Conservation (phyloP, 345 rosid genomes). For the Capsella bursapastoris region DNA sequence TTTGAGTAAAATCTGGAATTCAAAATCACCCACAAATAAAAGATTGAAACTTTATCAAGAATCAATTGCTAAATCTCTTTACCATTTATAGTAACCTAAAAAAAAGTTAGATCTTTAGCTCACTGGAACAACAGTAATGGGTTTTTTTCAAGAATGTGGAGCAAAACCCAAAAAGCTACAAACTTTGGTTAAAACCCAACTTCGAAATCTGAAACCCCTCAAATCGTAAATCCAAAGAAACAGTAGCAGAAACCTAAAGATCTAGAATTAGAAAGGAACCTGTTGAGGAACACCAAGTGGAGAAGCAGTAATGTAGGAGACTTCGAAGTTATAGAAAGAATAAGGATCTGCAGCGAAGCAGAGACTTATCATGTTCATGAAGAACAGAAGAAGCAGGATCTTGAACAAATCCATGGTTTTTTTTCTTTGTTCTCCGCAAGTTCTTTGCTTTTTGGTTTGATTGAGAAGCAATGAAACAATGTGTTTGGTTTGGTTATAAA, state of each 20-base stretch:
- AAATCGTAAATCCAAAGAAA: constrained; percentile 16
- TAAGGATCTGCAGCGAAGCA: constrained; percentile 82
- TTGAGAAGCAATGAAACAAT: constrained; percentile 32
- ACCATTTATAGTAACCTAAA: constrained; percentile 17
- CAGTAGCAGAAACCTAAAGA: constrained; percentile 33
- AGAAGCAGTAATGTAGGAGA: constrained; percentile 94
- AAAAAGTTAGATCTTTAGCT: constrained; percentile 36
- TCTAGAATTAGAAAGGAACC: constrained; percentile 51
- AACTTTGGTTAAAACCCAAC: background rate
- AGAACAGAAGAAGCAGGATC: constrained; percentile 52
- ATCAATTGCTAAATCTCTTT: background rate
- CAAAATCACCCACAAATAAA: constrained; percentile 36
- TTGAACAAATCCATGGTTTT: constrained; percentile 57
- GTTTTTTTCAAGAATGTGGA: constrained; percentile 18
- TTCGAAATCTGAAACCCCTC: constrained; percentile 10
- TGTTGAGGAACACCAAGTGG: constrained; percentile 96
- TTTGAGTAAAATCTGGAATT: constrained; percentile 32
- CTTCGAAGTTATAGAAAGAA: constrained; percentile 67
- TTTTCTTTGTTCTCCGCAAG: background rate
- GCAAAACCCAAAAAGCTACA: background rate
- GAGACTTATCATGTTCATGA: constrained; percentile 49
- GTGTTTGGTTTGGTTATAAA: constrained; percentile 13
- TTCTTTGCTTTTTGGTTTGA: constrained; percentile 8
- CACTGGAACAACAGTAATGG: constrained; percentile 4
- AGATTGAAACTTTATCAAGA: constrained; percentile 32